These are phyloP conservation scores for Paxillus rubicundulus DNA, from an alignment of 768 basidiomycete species.

Conservation along the genomic window DNA sequence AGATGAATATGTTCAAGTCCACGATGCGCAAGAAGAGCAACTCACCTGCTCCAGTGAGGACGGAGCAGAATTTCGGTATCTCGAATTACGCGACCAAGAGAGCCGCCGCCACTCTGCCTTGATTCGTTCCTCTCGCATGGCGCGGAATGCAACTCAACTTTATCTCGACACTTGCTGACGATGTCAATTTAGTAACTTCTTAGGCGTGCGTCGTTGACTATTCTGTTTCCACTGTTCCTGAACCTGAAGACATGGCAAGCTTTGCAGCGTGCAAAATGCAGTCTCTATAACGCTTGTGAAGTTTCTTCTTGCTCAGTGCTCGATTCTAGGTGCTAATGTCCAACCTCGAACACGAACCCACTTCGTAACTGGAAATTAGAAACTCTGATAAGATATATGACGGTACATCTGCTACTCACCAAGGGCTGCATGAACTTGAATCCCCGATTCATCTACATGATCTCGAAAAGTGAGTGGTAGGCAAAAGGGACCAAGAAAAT, in stretches of 20 bases:
- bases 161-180: constrained; percentile 40
- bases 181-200: constrained; percentile 2
- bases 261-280: constrained; percentile 48
- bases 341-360: constrained; percentile 38
- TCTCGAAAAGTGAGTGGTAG: no score
- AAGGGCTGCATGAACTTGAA: no score
- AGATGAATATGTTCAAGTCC: not conserved
- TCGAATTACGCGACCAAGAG: constrained; percentile 22
- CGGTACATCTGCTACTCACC: constrained; percentile 43
- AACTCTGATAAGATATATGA: not conserved
- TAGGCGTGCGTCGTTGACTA: constrained; percentile 35
- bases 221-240: constrained; percentile 34
- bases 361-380: constrained; percentile 38
- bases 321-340: constrained; percentile 58
- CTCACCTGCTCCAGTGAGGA: constrained; percentile 11
- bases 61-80: constrained; percentile 2
- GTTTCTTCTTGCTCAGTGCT: constrained; percentile 61
- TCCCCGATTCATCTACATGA: no score
- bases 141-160: constrained; percentile 36
- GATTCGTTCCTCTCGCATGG: constrained; percentile 7
- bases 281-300: constrained; percentile 58
- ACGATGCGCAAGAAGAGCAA: not conserved
- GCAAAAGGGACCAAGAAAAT: no score
- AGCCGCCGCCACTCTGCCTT: constrained; percentile 7
- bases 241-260: constrained; percentile 50